Evolutionary conservation across 1,284 basidiomycete species (phyloP).

Genomic region (Vanrija pseudolonga): DNA sequence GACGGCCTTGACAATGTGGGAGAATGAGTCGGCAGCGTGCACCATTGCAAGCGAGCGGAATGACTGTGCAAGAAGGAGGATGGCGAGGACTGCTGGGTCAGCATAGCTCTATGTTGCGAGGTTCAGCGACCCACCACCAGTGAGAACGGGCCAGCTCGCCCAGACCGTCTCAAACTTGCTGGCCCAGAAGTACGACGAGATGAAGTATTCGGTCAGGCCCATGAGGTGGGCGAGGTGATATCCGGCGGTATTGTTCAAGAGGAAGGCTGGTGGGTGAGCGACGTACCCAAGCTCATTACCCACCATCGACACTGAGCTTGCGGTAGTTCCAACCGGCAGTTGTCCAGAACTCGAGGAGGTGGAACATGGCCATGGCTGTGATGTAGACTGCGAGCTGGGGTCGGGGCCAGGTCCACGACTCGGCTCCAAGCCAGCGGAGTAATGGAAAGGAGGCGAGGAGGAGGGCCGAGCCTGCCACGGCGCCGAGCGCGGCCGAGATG

Average conservation of each 20-base stretch:
- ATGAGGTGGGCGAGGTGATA: slow-evolving; percentile 82
- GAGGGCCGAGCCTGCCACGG: slow-evolving; percentile 41
- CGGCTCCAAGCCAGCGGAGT: slow-evolving; percentile 13
- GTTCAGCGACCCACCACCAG: slow-evolving; percentile 18
- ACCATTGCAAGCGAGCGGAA: slow-evolving; percentile 91
- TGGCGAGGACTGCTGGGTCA: slow-evolving; percentile 19
- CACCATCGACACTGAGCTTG: slow-evolving; percentile 89
- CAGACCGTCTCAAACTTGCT: slow-evolving; percentile 25
- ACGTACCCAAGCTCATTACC: slow-evolving; percentile 36
- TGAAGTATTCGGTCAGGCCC: slow-evolving; percentile 75
- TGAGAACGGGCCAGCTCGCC: slow-evolving; percentile 47
- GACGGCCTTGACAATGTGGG: slow-evolving; percentile 68
- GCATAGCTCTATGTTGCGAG: background rate
- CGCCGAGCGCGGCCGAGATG: slow-evolving; percentile 71
- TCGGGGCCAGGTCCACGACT: slow-evolving; percentile 61
- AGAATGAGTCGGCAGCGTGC: slow-evolving; percentile 88
- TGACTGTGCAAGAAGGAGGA: slow-evolving; percentile 69
- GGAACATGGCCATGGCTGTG: slow-evolving; percentile 77
- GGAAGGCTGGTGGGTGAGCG: slow-evolving; percentile 63
- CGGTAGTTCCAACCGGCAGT: slow-evolving; percentile 93
- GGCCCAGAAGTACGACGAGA: slow-evolving; percentile 62
- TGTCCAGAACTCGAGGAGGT: slow-evolving; percentile 90
- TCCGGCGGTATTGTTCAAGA: slow-evolving; percentile 81
- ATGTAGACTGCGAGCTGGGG: slow-evolving; percentile 78
- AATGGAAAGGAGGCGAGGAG: slow-evolving; percentile 53